phyloP scores from a whole-genome alignment of 1,139 yeast genomes.

The Keqinozyma sinolaborantium region DNA sequence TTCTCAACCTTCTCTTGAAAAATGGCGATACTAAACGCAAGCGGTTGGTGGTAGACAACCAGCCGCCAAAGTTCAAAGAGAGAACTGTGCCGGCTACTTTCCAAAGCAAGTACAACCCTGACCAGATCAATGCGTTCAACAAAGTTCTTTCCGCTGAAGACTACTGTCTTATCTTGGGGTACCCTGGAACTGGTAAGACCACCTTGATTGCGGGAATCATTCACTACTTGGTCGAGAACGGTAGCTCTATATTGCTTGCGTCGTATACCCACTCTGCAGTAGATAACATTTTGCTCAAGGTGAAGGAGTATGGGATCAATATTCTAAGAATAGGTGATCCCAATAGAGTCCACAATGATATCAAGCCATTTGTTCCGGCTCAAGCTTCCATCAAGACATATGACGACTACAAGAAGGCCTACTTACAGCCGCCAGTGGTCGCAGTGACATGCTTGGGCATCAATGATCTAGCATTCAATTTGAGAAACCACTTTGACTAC shows the following conservation, averaged over 20 bases:
- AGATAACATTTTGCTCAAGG: conserved; percentile 79
- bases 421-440: conserved; percentile 65
- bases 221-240: conserved; percentile 51
- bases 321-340: conserved; percentile 59
- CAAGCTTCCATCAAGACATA: conserved; percentile 35
- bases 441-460: conserved; percentile 89
- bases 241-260: conserved; percentile 70
- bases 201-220: conserved; percentile 83
- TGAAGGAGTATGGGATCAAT: conserved; percentile 45
- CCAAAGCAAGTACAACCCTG: conserved; percentile 46
- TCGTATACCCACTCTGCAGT: conserved; percentile 96
- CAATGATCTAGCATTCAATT: conserved; percentile 55
- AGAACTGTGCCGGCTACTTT: conserved; percentile 1
- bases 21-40: conserved; percentile 55
- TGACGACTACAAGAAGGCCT: conserved; percentile 41
- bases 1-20: conserved; percentile 60
- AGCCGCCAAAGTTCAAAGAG: conserved; percentile 21
- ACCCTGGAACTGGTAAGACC: conserved; percentile 99
- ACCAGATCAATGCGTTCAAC: conserved; percentile 68
- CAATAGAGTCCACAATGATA: conserved; percentile 58
- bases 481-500: conserved; percentile 70
- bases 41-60: conserved; percentile 57
- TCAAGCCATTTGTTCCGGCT: conserved; percentile 52
- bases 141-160: conserved; percentile 65
- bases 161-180: conserved; percentile 80